phyloP scores from a whole-genome alignment of 2,329 filamentous ascomycete species.

The Diaporthe caulivora region DNA sequence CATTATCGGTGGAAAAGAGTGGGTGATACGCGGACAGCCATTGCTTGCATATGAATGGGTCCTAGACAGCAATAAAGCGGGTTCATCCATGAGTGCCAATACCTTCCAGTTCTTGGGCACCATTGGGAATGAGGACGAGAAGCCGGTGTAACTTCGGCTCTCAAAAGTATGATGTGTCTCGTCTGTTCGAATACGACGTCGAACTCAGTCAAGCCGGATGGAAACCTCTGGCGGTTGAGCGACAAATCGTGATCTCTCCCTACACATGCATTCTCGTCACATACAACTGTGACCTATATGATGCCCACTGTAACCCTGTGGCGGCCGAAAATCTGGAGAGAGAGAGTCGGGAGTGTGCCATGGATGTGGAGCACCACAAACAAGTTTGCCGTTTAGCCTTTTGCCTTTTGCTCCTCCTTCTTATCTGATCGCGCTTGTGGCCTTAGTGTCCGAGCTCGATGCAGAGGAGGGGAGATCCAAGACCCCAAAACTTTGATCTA shows the following conservation, averaged over 20 bases:
- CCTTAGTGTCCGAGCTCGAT: not conserved
- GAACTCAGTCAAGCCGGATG: not conserved
- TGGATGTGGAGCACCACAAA: not conserved
- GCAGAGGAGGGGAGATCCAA: not conserved
- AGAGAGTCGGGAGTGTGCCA: not conserved
- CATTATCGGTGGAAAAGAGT: not conserved
- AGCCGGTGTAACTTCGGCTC: not conserved
- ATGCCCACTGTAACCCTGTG: not conserved
- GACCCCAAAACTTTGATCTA: conserved; percentile 18
- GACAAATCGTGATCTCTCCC: not conserved
- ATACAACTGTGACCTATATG: not conserved
- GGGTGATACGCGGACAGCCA: not conserved
- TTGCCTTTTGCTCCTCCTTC: not conserved
- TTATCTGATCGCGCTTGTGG: conserved; percentile 39
- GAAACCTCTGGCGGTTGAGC: not conserved
- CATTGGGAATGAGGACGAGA: not conserved
- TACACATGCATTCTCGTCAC: not conserved
- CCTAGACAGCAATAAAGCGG: not conserved
- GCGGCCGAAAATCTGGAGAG: not conserved
- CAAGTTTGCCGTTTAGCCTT: conserved; percentile 15
- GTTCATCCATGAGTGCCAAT: not conserved
- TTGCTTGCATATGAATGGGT: conserved; percentile 17
- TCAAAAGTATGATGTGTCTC: not conserved
- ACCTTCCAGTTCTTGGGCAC: not conserved
- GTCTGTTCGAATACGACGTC: not conserved